Base-by-base conservation (phyloP, 495 filamentous ascomycete species). In the Oidiodendron maius region DNA sequence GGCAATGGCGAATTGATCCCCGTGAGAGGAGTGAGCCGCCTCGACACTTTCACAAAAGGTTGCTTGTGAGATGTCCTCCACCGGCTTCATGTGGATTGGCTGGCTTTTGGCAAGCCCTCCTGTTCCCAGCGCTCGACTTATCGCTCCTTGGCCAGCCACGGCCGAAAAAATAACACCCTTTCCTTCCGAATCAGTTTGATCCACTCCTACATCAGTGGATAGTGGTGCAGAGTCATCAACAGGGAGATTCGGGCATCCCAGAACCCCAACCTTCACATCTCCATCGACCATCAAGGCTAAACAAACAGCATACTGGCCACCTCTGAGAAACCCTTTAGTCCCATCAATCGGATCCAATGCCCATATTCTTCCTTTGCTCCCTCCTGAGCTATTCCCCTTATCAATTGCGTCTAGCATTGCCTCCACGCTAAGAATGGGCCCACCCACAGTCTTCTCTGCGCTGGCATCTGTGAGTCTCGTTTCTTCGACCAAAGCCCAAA, bases 281-380 rank as follows among this genome's bases (percentile, higher is more conserved):
- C 91, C 93, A 54, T 96, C 89, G 23, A 89, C 87, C 58, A 99
- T 85, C 58, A 99, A 68, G 25, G 78, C 93, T 1, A 99, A 76
- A 64, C 90, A 95, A 23, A 99, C 88, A 18, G 93, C 93, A 62
- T 99, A 99, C 68, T 99, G 93, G 15, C 89, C 93, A n/a, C 94
- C 94, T 40, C 93, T 77, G 43, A 99, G 72, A 69, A 99, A 99
- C 21, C 93, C 93, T 66, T 94, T 93, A 46, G 93, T 99, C 38
- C 93, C 93, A 65, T 99, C 93, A 50, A 99, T 95, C 30, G 93
- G 93, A 67, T 99, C 93, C 40, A 99, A 74, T 16, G 93, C 87
- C 93, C 93, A 99, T 66, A 96, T 89, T 50, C 93, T 76, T 21
- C 93, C 93, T 56, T 76, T 77, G 39, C 72, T 54, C 16, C 93